Conservation (phyloP, 805 yeast species). For the Yamadazyma takamatsuzukensis region DNA sequence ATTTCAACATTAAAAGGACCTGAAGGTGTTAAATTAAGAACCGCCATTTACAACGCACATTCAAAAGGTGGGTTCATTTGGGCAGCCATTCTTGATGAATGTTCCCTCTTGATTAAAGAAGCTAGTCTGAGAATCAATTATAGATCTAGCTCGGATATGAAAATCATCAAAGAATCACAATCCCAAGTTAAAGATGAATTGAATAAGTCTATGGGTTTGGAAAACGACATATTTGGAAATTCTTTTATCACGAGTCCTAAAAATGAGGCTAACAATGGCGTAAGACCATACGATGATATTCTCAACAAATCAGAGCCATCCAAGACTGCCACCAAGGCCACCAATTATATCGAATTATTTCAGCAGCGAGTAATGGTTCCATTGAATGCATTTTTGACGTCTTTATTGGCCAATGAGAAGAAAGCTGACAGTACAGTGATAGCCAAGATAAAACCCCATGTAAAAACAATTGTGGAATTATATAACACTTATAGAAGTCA, state of each 20-base stretch:
- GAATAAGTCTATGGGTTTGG: constrained; percentile 5
- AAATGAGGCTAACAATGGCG: background rate
- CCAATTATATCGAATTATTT: constrained; percentile 4
- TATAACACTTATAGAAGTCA: constrained; percentile 15
- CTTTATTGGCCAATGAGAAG: constrained; percentile 3
- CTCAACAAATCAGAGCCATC: constrained; percentile 3
- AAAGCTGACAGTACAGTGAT: constrained; percentile 3
- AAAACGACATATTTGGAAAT: constrained; percentile 34
- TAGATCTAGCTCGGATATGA: constrained; percentile 27
- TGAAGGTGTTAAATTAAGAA: constrained; percentile 43
- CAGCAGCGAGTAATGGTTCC: constrained; percentile 6
- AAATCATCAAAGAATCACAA: constrained; percentile 20
- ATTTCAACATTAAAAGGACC: constrained; percentile 48
- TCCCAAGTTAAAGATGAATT: constrained; percentile 16
- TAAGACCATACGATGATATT: constrained; percentile 10
- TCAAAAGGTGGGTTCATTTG: constrained; percentile 47
- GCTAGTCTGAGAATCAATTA: constrained; percentile 42
- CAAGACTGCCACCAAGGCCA: constrained; percentile 1
- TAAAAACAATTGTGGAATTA: constrained; percentile 2
- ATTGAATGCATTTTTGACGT: constrained; percentile 2
- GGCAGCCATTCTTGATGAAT: constrained; percentile 59
- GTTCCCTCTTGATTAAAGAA: constrained; percentile 50
- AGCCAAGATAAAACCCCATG: constrained; percentile 11
- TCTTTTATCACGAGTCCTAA: constrained; percentile 16
- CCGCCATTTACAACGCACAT: constrained; percentile 50